These are phyloP conservation scores for Peronosclerospora sorghi DNA, from an alignment of 352 stramenopile species.

Conservation along the genomic window DNA sequence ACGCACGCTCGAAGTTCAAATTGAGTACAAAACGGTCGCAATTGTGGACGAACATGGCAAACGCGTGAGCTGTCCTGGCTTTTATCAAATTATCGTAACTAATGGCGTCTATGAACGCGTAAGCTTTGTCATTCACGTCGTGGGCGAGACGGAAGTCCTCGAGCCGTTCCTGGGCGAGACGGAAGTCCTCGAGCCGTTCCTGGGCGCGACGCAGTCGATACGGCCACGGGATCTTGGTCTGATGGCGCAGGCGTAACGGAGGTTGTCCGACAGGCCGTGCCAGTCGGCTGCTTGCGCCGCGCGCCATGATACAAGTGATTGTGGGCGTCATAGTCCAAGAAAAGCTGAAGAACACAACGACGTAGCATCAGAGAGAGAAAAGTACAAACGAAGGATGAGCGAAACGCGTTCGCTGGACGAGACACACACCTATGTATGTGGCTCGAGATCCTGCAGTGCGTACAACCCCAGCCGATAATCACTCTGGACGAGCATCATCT, in stretches of 20 bases:
- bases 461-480: slow-evolving; percentile 90
- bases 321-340: slow-evolving; percentile 80
- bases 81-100: slow-evolving; percentile 64
- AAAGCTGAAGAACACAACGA: slow-evolving; percentile 37
- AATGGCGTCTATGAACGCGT: slow-evolving; percentile 64
- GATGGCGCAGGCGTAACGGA: too few relatives aligned
- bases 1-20: slow-evolving; percentile 27
- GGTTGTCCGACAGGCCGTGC: too few relatives aligned
- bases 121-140: slow-evolving; percentile 49
- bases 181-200: slow-evolving; percentile 13
- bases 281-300: slow-evolving; percentile 46
- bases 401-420: too few relatives aligned
- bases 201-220: too few relatives aligned
- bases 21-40: slow-evolving; percentile 37
- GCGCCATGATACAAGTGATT: slow-evolving; percentile 54
- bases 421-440: slow-evolving; percentile 73
- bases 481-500: slow-evolving; percentile 87
- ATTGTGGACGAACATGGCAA: slow-evolving; percentile 51
- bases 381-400: background rate
- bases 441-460: slow-evolving; percentile 79
- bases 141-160: slow-evolving; percentile 11
- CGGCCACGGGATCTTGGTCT: too few relatives aligned
- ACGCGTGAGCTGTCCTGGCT: slow-evolving; percentile 42
- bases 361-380: background rate
- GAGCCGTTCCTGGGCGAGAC: slow-evolving; percentile 24